These are phyloP conservation scores for Neurospora sp. DNA, from an alignment of 495 filamentous ascomycete species.

Conservation along the genomic window DNA sequence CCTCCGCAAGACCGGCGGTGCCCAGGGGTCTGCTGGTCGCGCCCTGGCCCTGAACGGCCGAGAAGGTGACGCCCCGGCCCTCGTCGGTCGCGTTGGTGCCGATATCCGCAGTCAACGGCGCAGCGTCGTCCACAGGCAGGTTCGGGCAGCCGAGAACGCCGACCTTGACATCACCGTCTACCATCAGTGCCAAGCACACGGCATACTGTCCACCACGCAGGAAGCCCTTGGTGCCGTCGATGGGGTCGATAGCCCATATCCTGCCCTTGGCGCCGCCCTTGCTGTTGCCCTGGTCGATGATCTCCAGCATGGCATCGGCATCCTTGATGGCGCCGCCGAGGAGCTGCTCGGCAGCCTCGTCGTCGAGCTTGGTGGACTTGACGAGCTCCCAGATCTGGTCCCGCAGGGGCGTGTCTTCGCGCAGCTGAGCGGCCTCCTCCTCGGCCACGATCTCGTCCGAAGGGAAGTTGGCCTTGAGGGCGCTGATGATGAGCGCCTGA, in stretches of 20 bases:
- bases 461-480: conserved; percentile 82
- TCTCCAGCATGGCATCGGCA: conserved; percentile 67
- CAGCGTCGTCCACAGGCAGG: conserved; percentile 71
- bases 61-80: conserved; percentile 73
- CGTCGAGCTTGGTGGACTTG: conserved; percentile 57
- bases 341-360: conserved; percentile 44
- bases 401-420: conserved; percentile 53
- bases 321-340: conserved; percentile 59
- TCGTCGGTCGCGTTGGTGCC: conserved; percentile 56
- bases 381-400: conserved; percentile 78
- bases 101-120: conserved; percentile 52
- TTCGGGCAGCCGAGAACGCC: conserved; percentile 94
- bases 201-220: conserved; percentile 96
- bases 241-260: conserved; percentile 95
- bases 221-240: conserved; percentile 97
- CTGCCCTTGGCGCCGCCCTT: conserved; percentile 68
- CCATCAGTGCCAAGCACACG: conserved; percentile 83
- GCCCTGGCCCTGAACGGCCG: conserved; percentile 65
- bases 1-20: conserved; percentile 44
- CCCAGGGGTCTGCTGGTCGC: conserved; percentile 64
- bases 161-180: conserved; percentile 89
- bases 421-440: conserved; percentile 75
- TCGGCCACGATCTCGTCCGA: conserved; percentile 86
- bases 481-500: conserved; percentile 88
- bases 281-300: conserved; percentile 77